These are phyloP conservation scores for Hydnum rufescens DNA, from an alignment of 768 basidiomycete genomes.

Conservation along the genomic window DNA sequence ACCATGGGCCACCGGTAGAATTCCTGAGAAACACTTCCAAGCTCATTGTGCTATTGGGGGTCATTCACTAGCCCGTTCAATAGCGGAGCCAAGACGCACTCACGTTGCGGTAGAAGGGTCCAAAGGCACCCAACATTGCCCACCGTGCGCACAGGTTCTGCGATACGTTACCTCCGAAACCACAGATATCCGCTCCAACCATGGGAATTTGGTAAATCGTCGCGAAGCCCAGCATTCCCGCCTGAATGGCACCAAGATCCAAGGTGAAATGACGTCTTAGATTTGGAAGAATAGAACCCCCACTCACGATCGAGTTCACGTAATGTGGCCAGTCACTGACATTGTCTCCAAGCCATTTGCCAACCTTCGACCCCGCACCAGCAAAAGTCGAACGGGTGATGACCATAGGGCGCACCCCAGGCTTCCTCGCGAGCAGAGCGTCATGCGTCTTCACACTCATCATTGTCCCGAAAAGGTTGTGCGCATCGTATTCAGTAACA, in stretches of 20 bases:
- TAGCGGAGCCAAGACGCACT: too few species aligned
- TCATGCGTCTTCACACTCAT: constrained; percentile 43
- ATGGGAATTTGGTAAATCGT: constrained; percentile 48
- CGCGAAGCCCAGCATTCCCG: constrained; percentile 48
- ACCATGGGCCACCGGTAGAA: constrained; percentile 45
- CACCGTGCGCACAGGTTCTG: constrained; percentile 54
- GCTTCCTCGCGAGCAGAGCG: constrained; percentile 43
- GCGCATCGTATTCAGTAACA: constrained; percentile 11
- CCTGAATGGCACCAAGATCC: too few species aligned
- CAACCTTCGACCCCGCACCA: constrained; percentile 44
- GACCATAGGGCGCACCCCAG: constrained; percentile 37
- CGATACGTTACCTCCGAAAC: constrained; percentile 40
- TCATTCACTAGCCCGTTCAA: too few species aligned
- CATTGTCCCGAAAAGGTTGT: constrained; percentile 53
- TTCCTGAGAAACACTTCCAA: constrained; percentile 35
- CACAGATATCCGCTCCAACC: constrained; percentile 60
- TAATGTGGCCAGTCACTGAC: constrained; percentile 40
- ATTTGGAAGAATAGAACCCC: too few species aligned
- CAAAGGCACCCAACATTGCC: constrained; percentile 60
- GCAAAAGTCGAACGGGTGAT: constrained; percentile 60
- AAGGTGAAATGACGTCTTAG: too few species aligned
- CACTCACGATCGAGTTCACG: constrained; percentile 33
- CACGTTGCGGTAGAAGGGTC: constrained; percentile 55
- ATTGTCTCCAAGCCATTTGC: constrained; percentile 60
- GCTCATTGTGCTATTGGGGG: constrained; percentile 30